These are phyloP conservation scores for Eimeria acervulina DNA, from an alignment of 169 alveolate species.

Conservation along the genomic window DNA sequence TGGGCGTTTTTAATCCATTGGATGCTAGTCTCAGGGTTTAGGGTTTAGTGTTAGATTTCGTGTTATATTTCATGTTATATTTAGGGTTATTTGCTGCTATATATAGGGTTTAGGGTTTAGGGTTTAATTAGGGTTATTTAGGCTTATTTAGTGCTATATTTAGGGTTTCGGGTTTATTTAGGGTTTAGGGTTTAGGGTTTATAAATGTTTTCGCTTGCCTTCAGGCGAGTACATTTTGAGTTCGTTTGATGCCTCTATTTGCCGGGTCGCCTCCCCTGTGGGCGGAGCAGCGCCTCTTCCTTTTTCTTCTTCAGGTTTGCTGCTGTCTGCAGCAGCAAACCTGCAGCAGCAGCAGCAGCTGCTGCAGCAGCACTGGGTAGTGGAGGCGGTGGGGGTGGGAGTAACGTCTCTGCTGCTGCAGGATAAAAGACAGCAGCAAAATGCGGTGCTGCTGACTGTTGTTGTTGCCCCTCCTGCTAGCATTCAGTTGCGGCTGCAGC, in stretches of 20 bases:
- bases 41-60: no score
- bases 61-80: no score
- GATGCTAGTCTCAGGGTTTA: no score
- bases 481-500: background rate
- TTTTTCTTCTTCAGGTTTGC: slow-evolving; percentile 24
- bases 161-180: background rate
- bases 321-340: background rate
- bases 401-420: slow-evolving; percentile 34
- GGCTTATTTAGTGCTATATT: background rate
- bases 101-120: background rate
- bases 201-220: background rate
- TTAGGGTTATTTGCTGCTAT: background rate
- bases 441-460: slow-evolving; percentile 40
- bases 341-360: slow-evolving; percentile 1
- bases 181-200: background rate
- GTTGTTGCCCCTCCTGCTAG: background rate
- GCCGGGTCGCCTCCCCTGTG: background rate
- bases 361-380: background rate
- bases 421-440: slow-evolving; percentile 30
- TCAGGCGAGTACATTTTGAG: slow-evolving; percentile 12
- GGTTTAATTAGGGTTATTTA: no score
- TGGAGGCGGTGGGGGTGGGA: background rate
- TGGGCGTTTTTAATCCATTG: no score
- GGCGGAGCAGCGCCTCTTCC: background rate
- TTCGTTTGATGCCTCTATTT: slow-evolving; percentile 21